A percentile compares a stretch with the other conserved stretches of the same genome.
phyloP scores from a whole-genome alignment of 805 yeast species.

The Yarrowia sp. region DNA sequence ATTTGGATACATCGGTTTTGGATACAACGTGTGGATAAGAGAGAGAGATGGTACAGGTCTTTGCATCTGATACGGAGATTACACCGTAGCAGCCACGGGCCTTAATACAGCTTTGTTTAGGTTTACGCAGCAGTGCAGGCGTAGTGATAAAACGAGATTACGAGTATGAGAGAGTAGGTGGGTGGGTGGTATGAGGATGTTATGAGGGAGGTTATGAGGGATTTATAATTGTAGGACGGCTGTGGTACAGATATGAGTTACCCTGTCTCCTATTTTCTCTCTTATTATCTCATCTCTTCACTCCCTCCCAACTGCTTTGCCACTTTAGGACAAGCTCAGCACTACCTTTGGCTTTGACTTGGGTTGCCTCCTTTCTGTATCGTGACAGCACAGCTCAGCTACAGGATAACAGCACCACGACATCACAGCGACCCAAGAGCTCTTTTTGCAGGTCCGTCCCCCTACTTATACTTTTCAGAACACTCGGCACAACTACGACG shows the following conservation, averaged over 20 bases:
- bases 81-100: background rate
- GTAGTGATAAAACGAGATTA: no score
- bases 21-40: background rate
- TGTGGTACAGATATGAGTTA: no score
- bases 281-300: background rate
- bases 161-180: background rate
- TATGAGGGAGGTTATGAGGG: no score
- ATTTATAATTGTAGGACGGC: no score
- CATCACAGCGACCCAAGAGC: no score
- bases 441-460: no score
- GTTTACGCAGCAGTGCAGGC: background rate
- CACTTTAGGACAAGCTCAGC: slow-evolving; percentile 25
- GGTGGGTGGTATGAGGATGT: background rate
- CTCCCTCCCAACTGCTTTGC: slow-evolving; percentile 13
- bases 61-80: background rate
- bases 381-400: slow-evolving; percentile 22
- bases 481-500: no score
- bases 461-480: no score
- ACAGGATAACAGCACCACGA: background rate
- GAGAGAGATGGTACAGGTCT: background rate
- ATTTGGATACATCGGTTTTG: background rate
- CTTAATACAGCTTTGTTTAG: background rate
- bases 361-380: slow-evolving; percentile 24
- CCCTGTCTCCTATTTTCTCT: no score
- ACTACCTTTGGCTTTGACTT: slow-evolving; percentile 8